Conservation (phyloP, 805 yeast species). For the Myxozyma mucilagina region DNA sequence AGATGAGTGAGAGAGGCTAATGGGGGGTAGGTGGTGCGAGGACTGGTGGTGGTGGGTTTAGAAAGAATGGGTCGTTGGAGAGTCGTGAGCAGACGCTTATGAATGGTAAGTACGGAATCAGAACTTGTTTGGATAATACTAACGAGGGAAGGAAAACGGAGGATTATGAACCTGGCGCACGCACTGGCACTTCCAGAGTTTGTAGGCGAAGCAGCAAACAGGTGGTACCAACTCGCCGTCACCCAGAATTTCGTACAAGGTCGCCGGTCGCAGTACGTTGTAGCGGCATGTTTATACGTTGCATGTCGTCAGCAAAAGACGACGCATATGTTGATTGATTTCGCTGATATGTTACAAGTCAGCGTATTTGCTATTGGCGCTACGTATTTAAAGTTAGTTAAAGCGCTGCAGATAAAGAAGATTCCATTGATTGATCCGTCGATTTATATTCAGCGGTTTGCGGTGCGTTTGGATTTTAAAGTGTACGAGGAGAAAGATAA, state of each 20-base stretch:
- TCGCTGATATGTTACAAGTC: slow-evolving; percentile 83
- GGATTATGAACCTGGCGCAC: slow-evolving; percentile 76
- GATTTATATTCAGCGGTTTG: slow-evolving; percentile 88
- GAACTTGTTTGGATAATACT: no score
- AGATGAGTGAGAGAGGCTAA: background rate
- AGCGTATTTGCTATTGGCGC: slow-evolving; percentile 95
- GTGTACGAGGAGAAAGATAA: slow-evolving; percentile 46
- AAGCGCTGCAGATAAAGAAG: slow-evolving; percentile 69
- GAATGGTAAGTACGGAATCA: slow-evolving; percentile 48
- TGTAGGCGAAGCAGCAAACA: slow-evolving; percentile 80
- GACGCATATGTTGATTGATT: slow-evolving; percentile 94
- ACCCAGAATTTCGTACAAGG: slow-evolving; percentile 93
- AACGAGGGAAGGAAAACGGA: slow-evolving; percentile 50
- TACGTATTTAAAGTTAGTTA: slow-evolving; percentile 90
- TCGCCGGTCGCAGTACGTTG: slow-evolving; percentile 91
- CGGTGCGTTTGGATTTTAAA: slow-evolving; percentile 82
- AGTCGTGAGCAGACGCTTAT: slow-evolving; percentile 85
- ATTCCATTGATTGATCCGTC: slow-evolving; percentile 94
- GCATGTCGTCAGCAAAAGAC: slow-evolving; percentile 92
- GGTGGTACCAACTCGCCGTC: slow-evolving; percentile 86
- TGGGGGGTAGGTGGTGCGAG: slow-evolving; percentile 23
- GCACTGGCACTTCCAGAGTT: slow-evolving; percentile 80
- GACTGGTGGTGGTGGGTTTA: slow-evolving; percentile 49
- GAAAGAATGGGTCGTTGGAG: slow-evolving; percentile 49
- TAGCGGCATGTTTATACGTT: slow-evolving; percentile 90